Percentiles rank a stretch among this genome's conserved stretches.
Evolutionary conservation across 1,284 basidiomycete species (phyloP).

Genomic region (Golubevia sp.): DNA sequence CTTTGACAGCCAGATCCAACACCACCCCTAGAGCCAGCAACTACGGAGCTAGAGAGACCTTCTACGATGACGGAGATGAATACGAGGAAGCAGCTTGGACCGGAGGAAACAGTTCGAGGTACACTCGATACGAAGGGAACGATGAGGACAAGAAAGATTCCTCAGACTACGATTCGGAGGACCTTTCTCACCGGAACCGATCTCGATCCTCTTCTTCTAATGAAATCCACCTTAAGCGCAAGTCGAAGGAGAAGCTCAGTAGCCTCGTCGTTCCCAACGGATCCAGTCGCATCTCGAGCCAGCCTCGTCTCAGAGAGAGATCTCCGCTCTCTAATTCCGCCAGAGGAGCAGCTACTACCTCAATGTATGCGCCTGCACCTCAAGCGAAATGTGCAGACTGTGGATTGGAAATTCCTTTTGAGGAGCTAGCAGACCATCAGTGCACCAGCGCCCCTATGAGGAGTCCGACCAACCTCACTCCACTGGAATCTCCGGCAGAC

Average conservation of each 20-base stretch:
- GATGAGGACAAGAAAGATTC: background rate
- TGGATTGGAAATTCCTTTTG: slow-evolving; percentile 30
- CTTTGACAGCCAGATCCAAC: background rate
- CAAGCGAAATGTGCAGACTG: slow-evolving; percentile 47
- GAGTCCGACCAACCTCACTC: slow-evolving; percentile 11
- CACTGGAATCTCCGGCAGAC: background rate
- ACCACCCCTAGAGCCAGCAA: background rate
- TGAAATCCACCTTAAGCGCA: background rate
- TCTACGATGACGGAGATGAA: slow-evolving; percentile 15
- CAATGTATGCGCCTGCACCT: slow-evolving; percentile 22
- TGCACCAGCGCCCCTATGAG: slow-evolving; percentile 13
- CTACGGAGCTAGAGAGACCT: slow-evolving; percentile 6
- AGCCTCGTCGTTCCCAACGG: background rate
- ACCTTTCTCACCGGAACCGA: background rate
- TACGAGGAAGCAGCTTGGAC: slow-evolving; percentile 11
- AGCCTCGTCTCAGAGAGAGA: too few relatives aligned
- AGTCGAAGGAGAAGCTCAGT: background rate
- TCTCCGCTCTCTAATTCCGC: too few relatives aligned
- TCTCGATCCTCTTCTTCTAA: background rate
- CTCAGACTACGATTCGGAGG: background rate
- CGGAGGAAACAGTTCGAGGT: slow-evolving; percentile 1
- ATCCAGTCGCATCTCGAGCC: too few relatives aligned
- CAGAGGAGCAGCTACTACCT: slow-evolving; percentile 14
- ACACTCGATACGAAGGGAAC: slow-evolving; percentile 3
- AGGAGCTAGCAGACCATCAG: slow-evolving; percentile 32